Percentiles rank a stretch among this genome's conserved stretches.
Conservation (phyloP, 495 filamentous ascomycete genomes). For the Umbilicaria muhlenbergii region DNA sequence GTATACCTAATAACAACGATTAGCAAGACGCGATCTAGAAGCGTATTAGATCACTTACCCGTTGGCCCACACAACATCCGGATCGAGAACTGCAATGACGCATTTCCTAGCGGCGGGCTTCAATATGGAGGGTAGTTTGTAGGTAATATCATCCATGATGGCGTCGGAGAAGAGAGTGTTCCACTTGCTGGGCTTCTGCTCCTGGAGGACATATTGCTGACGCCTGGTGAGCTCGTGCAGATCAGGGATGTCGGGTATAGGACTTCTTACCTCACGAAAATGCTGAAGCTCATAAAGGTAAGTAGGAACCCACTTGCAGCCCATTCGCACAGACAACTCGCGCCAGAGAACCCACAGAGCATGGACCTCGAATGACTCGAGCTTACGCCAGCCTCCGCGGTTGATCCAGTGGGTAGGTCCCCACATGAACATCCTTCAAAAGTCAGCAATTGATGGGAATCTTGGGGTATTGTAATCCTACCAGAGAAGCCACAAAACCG, state of each 20-base stretch:
- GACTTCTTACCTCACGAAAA: conserved; percentile 3
- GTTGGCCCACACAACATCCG: conserved; percentile 6
- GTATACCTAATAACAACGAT: background rate
- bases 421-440: conserved; percentile 4
- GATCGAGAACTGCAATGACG: conserved; percentile 8
- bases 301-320: conserved; percentile 10
- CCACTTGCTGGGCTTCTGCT: conserved; percentile 2
- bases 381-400: conserved; percentile 12
- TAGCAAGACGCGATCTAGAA: background rate
- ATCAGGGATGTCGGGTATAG: background rate
- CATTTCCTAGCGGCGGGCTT: conserved; percentile 6
- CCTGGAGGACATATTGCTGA: background rate
- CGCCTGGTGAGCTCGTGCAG: background rate
- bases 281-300: conserved; percentile 4
- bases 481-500: conserved; percentile 10
- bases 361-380: conserved; percentile 12
- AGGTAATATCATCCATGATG: conserved; percentile 9
- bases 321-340: conserved; percentile 9
- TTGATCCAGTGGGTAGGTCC: conserved; percentile 11
- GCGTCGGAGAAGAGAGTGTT: conserved; percentile 6
- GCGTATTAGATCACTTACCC: conserved; percentile 1
- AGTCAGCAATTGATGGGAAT: background rate
- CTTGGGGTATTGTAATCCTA: background rate
- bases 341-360: conserved; percentile 13
- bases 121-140: conserved; percentile 3